Conservation (phyloP, 31 red algal genomes). For the Endocladia muricata region DNA sequence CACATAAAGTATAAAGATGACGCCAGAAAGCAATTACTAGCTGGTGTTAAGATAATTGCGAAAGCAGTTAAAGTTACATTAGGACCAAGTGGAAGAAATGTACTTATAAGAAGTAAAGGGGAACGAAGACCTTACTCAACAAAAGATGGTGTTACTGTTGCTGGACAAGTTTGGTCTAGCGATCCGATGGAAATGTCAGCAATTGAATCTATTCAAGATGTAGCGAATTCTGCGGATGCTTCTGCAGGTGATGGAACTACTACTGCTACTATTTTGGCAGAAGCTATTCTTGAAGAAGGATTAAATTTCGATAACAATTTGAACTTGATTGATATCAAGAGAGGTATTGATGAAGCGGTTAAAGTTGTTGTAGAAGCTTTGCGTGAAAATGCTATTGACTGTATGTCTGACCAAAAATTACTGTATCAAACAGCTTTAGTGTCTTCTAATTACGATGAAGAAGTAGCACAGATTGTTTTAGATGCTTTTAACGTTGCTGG, state of each 20-base stretch:
- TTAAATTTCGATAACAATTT: conserved; percentile 61
- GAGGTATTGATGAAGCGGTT: conserved; percentile 83
- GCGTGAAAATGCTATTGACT: conserved; percentile 37
- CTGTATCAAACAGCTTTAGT: conserved; percentile 84
- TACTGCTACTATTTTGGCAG: conserved; percentile 68
- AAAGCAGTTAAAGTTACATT: conserved; percentile 97
- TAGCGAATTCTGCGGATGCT: conserved; percentile 88
- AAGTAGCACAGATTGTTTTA: conserved; percentile 89
- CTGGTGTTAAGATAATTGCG: conserved; percentile 91
- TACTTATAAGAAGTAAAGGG: conserved; percentile 74
- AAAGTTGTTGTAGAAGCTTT: conserved; percentile 65
- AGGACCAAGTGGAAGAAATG: conserved; percentile 92
- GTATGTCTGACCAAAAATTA: too few relatives aligned
- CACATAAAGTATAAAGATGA: too few relatives aligned
- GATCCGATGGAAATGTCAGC: conserved; percentile 86
- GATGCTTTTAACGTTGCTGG: conserved; percentile 82
- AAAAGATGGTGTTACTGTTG: conserved; percentile 99
- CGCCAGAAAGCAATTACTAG: too few relatives aligned
- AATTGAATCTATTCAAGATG: conserved; percentile 88
- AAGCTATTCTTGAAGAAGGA: conserved; percentile 77
- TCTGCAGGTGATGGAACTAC: conserved; percentile 91
- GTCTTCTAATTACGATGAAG: conserved; percentile 86
- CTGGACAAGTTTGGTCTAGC: conserved; percentile 76
- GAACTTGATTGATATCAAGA: conserved; percentile 71
- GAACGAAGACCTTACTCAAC: conserved; percentile 75